Evolutionary conservation across 2,329 filamentous ascomycete genomes (phyloP), one percentile per base, ranked within the genome.

Genomic region (Onygenales sp.): DNA sequence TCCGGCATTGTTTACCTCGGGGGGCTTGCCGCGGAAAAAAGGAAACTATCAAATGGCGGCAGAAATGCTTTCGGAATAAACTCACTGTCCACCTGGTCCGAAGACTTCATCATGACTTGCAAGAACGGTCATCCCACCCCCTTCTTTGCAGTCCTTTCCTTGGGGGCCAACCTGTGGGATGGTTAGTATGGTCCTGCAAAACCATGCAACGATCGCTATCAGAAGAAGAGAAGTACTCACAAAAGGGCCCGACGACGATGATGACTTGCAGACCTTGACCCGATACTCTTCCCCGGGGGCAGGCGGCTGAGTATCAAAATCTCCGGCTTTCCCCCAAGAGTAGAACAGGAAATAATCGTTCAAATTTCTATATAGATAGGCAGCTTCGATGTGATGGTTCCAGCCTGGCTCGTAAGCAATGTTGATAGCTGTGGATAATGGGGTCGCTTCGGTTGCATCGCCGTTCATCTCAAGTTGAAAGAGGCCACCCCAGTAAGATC

Each of bases 401-500:
- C 36, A 50, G n/a, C 48, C 48, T 40, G 48, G 48, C 37, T 50
- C 48, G 31, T 42, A 42, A 6, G 48, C 48, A 27, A 50, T n/a
- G 11, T 50, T 50, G 21, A 21, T 10, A 33, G 48, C 48, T 8
- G 48, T 40, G 37, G 48, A 50, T 13, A 42, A 13, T 39, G 48
- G 21, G 11, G 48, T 10, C 32, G 48, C 14, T 42, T n/a, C 27
- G 14, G 48, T 40, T 27, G 36, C 48, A 50, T 50, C 48, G n/a
- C 21, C 37, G 40, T 50, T 50, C 48, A 50, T 50, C 37, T 72
- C 66, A 1, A 82, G 77, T 62, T 83, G 79, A 72, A 81, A 85
- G 57, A 87, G 76, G 58, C 83, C 79, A 5, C 70, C 69, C 83
- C 84, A 88, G 73, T 86, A 88, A 43, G 80, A 84, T 43, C 85